Evolutionary conservation across 192 early-diverging fungal genomes (phyloP).

Genomic region (Coemansia sp.): DNA sequence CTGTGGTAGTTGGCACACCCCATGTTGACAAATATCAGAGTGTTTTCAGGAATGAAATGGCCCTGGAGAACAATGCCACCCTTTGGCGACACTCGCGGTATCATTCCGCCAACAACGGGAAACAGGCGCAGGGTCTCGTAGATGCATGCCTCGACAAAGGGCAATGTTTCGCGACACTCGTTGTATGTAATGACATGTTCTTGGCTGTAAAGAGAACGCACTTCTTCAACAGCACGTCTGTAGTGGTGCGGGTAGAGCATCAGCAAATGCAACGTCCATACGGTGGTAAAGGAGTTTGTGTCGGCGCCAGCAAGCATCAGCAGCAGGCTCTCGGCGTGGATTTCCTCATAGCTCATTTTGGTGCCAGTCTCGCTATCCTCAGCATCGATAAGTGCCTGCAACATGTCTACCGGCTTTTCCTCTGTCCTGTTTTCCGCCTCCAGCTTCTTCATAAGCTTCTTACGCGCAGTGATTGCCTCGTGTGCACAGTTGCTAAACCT

Average conservation of each 20-base stretch:
- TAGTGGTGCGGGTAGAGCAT: slow-evolving; percentile 26
- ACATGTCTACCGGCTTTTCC: slow-evolving; percentile 21
- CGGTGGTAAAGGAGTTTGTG: slow-evolving; percentile 21
- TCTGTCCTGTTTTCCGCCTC: background rate
- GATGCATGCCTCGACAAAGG: slow-evolving; percentile 36
- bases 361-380: slow-evolving; percentile 32
- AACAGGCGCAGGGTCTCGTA: slow-evolving; percentile 34
- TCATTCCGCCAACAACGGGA: slow-evolving; percentile 19
- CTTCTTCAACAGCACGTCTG: slow-evolving; percentile 14
- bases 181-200: slow-evolving; percentile 28
- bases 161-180: slow-evolving; percentile 24
- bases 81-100: slow-evolving; percentile 29
- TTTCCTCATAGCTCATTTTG: slow-evolving; percentile 24
- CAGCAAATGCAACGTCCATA: slow-evolving; percentile 30
- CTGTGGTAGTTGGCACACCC: slow-evolving; percentile 17
- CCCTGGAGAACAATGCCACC: slow-evolving; percentile 27
- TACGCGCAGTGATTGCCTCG: slow-evolving; percentile 18
- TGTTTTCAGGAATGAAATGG: slow-evolving; percentile 28
- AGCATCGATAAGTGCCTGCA: slow-evolving; percentile 39
- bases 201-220: slow-evolving; percentile 17
- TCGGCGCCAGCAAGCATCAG: slow-evolving; percentile 27
- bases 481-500: slow-evolving; percentile 18
- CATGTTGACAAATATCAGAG: slow-evolving; percentile 16
- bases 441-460: slow-evolving; percentile 9
- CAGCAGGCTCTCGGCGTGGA: slow-evolving; percentile 29